Evolutionary conservation across 805 yeast genomes (phyloP).

Genomic region (Pichia cabralensis): DNA sequence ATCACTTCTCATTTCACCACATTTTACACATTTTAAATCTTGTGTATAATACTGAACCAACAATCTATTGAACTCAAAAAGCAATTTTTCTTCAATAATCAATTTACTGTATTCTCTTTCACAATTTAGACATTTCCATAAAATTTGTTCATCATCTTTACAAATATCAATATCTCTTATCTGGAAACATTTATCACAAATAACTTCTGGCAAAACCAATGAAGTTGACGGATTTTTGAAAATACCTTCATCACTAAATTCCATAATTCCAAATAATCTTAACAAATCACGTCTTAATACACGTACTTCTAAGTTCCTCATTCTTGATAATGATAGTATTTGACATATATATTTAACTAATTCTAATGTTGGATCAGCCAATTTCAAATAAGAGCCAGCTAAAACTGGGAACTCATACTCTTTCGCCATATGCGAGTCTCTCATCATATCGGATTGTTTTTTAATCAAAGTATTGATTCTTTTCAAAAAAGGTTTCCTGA

Average conservation of each 20-base stretch:
- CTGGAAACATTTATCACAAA: conserved; percentile 73
- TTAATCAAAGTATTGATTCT: conserved; percentile 57
- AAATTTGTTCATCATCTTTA: conserved; percentile 41
- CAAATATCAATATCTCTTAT: conserved; percentile 77
- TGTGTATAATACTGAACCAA: conserved; percentile 61
- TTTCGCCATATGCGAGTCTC: conserved; percentile 49
- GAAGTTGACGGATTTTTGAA: conserved; percentile 71
- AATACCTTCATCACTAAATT: conserved; percentile 66
- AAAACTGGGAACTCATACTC: conserved; percentile 67
- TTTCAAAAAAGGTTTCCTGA: conserved; percentile 55
- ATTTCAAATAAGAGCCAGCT: conserved; percentile 58
- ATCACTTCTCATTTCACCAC: conserved; percentile 55
- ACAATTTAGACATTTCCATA: conserved; percentile 64
- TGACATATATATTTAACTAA: conserved; percentile 69
- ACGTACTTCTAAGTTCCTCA: conserved; percentile 62
- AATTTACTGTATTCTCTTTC: conserved; percentile 52
- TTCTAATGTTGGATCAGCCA: conserved; percentile 69
- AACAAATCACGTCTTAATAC: conserved; percentile 66
- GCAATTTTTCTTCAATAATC: conserved; percentile 68
- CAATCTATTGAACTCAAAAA: conserved; percentile 48
- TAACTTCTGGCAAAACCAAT: conserved; percentile 52
- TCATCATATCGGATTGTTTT: conserved; percentile 62
- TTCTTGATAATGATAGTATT: conserved; percentile 55
- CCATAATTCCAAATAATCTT: conserved; percentile 66
- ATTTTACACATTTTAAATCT: conserved; percentile 73